These are phyloP conservation scores for Acanthamoeba lenticulata DNA, from an alignment of 208 protist species.

Conservation along the genomic window DNA sequence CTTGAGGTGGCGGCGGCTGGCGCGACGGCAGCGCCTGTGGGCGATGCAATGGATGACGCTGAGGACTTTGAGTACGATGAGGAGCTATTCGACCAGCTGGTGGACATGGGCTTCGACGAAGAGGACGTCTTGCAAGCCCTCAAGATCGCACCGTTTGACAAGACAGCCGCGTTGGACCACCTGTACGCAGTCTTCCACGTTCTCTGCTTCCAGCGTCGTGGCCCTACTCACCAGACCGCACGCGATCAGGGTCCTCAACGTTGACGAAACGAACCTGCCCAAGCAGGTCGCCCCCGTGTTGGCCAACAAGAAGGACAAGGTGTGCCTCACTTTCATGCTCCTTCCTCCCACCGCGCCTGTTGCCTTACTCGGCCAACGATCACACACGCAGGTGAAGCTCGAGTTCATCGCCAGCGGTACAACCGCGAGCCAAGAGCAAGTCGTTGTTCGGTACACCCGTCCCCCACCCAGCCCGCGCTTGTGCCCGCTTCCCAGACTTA, in stretches of 20 bases:
- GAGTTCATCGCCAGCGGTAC: not conserved
- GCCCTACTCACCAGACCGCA: not conserved
- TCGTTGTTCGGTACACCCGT: not conserved
- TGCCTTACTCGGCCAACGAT: not conserved
- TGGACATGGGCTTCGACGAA: not conserved
- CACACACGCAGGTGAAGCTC: not conserved
- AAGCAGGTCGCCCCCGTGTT: not conserved
- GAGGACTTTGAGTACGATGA: conserved; percentile 1
- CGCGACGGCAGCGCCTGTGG: not conserved
- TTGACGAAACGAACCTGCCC: not conserved
- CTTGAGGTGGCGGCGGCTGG: not conserved
- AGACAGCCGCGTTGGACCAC: not conserved
- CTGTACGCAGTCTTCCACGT: not conserved
- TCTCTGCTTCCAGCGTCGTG: not conserved
- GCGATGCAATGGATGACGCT: not conserved
- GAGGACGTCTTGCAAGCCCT: not conserved
- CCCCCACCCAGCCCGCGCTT: no score
- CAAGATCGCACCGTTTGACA: not conserved
- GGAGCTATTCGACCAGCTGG: not conserved
- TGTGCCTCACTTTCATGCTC: not conserved
- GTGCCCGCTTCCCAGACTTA: no score
- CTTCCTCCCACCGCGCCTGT: not conserved
- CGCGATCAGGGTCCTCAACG: not conserved
- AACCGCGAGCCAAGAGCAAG: not conserved
- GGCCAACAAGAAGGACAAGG: not conserved